phyloP scores from a whole-genome alignment of 2,329 filamentous ascomycete genomes.

The Penicillium rolfsii region DNA sequence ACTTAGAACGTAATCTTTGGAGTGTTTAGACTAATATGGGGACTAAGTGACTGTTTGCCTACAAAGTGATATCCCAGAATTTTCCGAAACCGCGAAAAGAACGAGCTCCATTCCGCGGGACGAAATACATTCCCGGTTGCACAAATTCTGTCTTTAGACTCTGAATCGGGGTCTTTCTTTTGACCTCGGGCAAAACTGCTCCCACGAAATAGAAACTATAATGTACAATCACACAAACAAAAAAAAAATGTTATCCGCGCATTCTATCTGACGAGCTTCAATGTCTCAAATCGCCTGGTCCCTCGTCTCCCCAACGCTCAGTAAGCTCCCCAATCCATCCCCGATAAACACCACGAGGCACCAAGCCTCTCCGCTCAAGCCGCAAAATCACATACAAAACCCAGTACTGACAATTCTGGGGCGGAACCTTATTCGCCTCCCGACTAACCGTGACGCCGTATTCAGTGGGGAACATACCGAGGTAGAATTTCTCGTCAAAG shows the following conservation, averaged over 20 bases:
- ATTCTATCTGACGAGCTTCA: background rate
- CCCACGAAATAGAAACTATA: background rate
- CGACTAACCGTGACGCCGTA: background rate
- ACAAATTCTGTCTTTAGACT: background rate
- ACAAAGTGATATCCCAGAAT: background rate
- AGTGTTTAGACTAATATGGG: background rate
- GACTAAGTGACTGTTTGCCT: background rate
- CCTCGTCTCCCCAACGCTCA: background rate
- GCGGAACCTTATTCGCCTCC: background rate
- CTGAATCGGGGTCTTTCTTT: background rate
- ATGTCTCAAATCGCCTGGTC: background rate
- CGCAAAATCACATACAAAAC: background rate
- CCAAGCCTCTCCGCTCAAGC: background rate
- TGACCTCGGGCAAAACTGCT: background rate
- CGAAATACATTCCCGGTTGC: too few species aligned
- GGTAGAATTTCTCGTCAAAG: background rate
- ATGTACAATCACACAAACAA: too few species aligned
- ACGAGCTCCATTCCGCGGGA: too few species aligned
- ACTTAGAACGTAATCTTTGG: background rate
- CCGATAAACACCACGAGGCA: background rate
- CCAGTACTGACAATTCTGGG: conserved; percentile 4
- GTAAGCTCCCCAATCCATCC: background rate
- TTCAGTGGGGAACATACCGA: background rate
- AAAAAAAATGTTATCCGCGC: too few species aligned
- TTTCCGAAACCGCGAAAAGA: too few species aligned